Conservation (phyloP, 2,329 filamentous ascomycete species). For the Chaetomium globosum region DNA sequence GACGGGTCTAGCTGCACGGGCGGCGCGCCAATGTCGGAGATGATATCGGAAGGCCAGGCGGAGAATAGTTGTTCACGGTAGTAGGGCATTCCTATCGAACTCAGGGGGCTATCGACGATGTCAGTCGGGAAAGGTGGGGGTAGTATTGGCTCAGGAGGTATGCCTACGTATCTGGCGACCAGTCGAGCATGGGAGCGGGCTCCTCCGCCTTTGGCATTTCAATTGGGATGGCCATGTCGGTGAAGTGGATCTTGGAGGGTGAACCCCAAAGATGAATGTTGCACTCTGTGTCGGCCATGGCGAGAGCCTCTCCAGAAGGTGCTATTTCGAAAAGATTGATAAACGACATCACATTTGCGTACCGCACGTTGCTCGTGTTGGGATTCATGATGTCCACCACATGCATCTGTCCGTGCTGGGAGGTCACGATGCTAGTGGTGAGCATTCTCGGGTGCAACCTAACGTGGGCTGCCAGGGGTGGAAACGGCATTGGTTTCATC, state of each 20-base stretch:
- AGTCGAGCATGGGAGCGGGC: conserved; percentile 63
- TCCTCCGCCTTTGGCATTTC: conserved; percentile 73
- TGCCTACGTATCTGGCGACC: conserved; percentile 69
- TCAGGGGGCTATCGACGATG: conserved; percentile 65
- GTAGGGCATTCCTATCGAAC: conserved; percentile 85
- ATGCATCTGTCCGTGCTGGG: conserved; percentile 89
- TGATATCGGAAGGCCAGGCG: conserved; percentile 80
- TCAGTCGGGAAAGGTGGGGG: conserved; percentile 1
- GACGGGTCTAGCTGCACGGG: conserved; percentile 73
- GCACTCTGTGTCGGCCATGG: conserved; percentile 76
- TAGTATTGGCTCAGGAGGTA: neutral
- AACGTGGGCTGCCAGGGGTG: conserved; percentile 89
- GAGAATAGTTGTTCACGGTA: conserved; percentile 88
- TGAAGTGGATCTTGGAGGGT: conserved; percentile 81
- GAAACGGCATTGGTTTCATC: conserved; percentile 87
- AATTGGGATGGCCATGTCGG: conserved; percentile 74
- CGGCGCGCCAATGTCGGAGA: conserved; percentile 84
- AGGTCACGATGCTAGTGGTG: conserved; percentile 91
- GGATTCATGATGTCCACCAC: conserved; percentile 95
- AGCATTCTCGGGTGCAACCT: conserved; percentile 95
- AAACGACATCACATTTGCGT: conserved; percentile 74
- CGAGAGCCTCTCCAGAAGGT: conserved; percentile 82
- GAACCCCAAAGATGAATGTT: conserved; percentile 87
- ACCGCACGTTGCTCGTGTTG: conserved; percentile 80
- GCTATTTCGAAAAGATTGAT: conserved; percentile 83